Evolutionary conservation across 371 early-diverging fungal genomes (phyloP).

Genomic region (Sanchytrium tribonematis): DNA sequence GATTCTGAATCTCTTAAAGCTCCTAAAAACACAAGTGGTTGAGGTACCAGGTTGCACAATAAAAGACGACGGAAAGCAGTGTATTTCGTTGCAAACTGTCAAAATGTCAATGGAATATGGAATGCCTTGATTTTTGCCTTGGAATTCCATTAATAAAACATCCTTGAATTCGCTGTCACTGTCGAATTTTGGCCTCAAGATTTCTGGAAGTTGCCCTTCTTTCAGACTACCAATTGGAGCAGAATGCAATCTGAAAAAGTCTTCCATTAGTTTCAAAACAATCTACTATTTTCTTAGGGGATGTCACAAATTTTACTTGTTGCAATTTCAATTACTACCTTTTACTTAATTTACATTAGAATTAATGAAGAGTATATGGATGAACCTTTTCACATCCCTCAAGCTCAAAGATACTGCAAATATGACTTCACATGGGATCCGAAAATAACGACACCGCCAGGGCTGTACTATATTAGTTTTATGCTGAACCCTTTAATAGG

Average conservation of each 20-base stretch:
- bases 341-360: too few relatives aligned
- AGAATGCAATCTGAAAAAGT: not conserved
- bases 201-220: not conserved
- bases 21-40: not conserved
- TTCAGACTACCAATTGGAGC: not conserved
- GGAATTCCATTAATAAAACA: not conserved
- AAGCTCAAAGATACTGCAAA: slow-evolving; percentile 54
- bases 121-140: not conserved
- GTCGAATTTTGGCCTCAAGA: not conserved
- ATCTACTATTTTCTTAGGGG: too few relatives aligned
- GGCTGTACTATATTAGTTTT: slow-evolving; percentile 31
- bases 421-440: slow-evolving; percentile 54
- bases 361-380: slow-evolving; percentile 19
- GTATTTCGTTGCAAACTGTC: not conserved
- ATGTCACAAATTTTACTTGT: too few relatives aligned
- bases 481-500: not conserved
- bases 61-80: not conserved
- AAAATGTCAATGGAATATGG: not conserved
- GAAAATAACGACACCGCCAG: slow-evolving; percentile 85
- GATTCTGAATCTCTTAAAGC: not conserved
- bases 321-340: too few relatives aligned
- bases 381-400: slow-evolving; percentile 73
- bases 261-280: too few relatives aligned
- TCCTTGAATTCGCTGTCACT: not conserved
- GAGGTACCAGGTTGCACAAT: not conserved